phyloP scores from a whole-genome alignment of 1,284 basidiomycete species.

The Afroboletus lepidellus region DNA sequence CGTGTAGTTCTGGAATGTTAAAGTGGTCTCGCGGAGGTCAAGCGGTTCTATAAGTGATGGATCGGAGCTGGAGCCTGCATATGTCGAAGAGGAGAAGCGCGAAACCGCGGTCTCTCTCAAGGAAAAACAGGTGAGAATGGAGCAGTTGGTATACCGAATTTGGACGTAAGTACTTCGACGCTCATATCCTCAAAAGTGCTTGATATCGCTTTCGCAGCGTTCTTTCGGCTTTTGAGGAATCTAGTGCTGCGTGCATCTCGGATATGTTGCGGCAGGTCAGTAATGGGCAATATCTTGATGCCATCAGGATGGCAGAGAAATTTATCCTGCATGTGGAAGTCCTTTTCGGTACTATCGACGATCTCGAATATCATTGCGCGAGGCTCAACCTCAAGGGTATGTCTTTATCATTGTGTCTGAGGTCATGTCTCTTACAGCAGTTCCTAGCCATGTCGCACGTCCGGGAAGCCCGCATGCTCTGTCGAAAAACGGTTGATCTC shows the following conservation, averaged over 20 bases:
- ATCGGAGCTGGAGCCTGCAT: slow-evolving; percentile 51
- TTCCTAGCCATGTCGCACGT: slow-evolving; percentile 92
- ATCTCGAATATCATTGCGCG: slow-evolving; percentile 90
- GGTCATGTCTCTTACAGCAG: slow-evolving; percentile 16
- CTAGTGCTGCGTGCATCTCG: slow-evolving; percentile 97
- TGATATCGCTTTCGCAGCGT: slow-evolving; percentile 51
- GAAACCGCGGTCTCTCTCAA: slow-evolving; percentile 86
- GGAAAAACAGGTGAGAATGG: slow-evolving; percentile 92
- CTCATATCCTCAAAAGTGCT: slow-evolving; percentile 5
- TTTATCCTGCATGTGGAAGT: slow-evolving; percentile 99
- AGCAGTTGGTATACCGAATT: slow-evolving; percentile 96
- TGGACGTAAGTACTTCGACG: slow-evolving; percentile 73
- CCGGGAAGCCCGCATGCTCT: slow-evolving; percentile 96
- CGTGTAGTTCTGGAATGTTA: slow-evolving; percentile 96
- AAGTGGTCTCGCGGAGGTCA: slow-evolving; percentile 80
- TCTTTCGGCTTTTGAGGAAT: slow-evolving; percentile 97
- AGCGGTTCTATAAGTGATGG: slow-evolving; percentile 58
- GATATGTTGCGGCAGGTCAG: slow-evolving; percentile 98
- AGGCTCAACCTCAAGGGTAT: slow-evolving; percentile 80
- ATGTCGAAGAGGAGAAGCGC: slow-evolving; percentile 72
- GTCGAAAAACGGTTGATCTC: slow-evolving; percentile 98
- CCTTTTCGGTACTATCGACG: slow-evolving; percentile 95
- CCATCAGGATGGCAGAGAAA: slow-evolving; percentile 96
- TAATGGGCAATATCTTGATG: slow-evolving; percentile 93
- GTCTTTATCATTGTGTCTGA: slow-evolving; percentile 25